Conservation (phyloP, 495 filamentous ascomycete species). For the Venustampulla echinocandica region DNA sequence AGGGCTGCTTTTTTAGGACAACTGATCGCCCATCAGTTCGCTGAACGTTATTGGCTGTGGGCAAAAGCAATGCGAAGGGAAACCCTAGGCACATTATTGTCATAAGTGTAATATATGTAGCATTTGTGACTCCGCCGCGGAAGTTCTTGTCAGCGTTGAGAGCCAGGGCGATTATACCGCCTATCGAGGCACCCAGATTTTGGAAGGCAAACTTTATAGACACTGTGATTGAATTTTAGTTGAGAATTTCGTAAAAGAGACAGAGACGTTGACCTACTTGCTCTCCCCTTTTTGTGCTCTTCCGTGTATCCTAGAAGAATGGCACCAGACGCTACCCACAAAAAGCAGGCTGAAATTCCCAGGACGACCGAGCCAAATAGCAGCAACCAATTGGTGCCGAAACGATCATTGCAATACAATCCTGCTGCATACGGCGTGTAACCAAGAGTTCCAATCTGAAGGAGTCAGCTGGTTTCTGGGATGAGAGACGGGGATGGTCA, state of each 20-base stretch:
- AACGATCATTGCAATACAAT: constrained; percentile 60
- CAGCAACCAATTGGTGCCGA: constrained; percentile 52
- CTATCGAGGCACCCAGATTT: too few species aligned
- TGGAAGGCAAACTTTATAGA: too few species aligned
- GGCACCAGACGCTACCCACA: constrained; percentile 59
- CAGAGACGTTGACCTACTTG: constrained; percentile 55
- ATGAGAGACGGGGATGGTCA: too few species aligned
- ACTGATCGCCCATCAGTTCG: constrained; percentile 47
- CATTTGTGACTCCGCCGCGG: constrained; percentile 53
- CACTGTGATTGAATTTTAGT: too few species aligned
- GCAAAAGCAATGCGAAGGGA: constrained; percentile 45
- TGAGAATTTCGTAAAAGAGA: constrained; percentile 51
- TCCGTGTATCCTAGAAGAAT: constrained; percentile 60
- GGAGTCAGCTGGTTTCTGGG: too few species aligned
- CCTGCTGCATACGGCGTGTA: constrained; percentile 58
- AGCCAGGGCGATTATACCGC: constrained; percentile 54
- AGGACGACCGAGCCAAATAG: constrained; percentile 56
- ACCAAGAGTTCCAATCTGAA: constrained; percentile 50
- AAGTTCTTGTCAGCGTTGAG: constrained; percentile 44
- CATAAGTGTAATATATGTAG: constrained; percentile 53
- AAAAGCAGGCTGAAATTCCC: constrained; percentile 55
- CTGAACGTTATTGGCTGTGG: constrained; percentile 43
- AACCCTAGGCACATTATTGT: constrained; percentile 50
- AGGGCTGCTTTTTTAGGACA: constrained; percentile 37
- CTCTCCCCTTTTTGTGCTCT: constrained; percentile 49